Base-by-base conservation (phyloP, 495 filamentous ascomycete genomes). In the Aspergillus olivimuriae region DNA sequence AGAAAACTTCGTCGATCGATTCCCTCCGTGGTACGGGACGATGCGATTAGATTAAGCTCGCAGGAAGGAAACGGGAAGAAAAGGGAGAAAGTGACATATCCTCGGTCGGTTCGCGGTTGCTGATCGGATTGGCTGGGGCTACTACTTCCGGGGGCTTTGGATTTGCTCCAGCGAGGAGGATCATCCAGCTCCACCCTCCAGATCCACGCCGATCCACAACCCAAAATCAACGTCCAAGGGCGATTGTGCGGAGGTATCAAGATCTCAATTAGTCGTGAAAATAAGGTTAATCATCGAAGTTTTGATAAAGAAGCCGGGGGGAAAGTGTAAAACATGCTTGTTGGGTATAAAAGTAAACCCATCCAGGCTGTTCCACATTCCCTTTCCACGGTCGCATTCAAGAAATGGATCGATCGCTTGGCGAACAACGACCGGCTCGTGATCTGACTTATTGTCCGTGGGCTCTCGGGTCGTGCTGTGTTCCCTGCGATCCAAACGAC, bases 51-150 rank as follows among this genome's bases (percentile, higher is more conserved):
- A n/a, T n/a, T n/a, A n/a, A n/a, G n/a, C n/a, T n/a, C n/a, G n/a
- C n/a, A n/a, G n/a, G n/a, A n/a, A n/a, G n/a, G 7, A 6, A 14
- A 34, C 15, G 33, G 16, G 6, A 34, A 34, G 7, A 34, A 4
- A 28, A 6, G 11, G 24, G 24, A 11, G 24, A 28, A 28, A 28
- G 11, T 28, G 11, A 28, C 11, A 11, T 28, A 28, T 28, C 11
- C 11, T 28, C 24, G 24, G 39, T 12, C 17, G 10, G 16, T 33
- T 19, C 19, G 21, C 16, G n/a, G 35, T 42, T 20, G 24, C 19
- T n/a, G 11, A 33, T 37, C 9, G 40, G 23, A 53, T 53, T 53
- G 43, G 46, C 38, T 42, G 28, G 39, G 46, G 47, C 33, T 55
- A 40, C 42, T 48, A 35, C 38, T 43, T 46, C 52, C 52, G 28